Percentiles rank a stretch among this genome's conserved stretches.
phyloP scores from a whole-genome alignment of 768 basidiomycete genomes.

The Lentinula lateritia region DNA sequence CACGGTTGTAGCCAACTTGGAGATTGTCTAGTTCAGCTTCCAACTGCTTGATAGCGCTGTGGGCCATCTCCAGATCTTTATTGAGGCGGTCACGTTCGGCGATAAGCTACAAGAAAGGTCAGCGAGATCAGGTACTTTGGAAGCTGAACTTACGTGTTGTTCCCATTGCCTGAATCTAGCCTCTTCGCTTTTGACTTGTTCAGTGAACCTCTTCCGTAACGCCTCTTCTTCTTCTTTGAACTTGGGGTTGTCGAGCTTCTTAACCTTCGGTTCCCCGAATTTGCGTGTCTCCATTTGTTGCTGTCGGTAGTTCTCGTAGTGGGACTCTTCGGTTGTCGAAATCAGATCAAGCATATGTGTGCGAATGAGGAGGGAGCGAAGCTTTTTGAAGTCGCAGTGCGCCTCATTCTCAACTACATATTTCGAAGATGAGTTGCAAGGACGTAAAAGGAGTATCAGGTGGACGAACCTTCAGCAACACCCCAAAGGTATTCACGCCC shows the following conservation, averaged over 20 bases:
- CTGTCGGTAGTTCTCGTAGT: conserved; percentile 98
- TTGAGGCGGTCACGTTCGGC: conserved; percentile 98
- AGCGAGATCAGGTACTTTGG: conserved; percentile 7
- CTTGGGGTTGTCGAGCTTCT: conserved; percentile 98
- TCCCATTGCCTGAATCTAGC: conserved; percentile 98
- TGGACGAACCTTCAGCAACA: conserved; percentile 86
- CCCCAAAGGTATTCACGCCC: conserved; percentile 99
- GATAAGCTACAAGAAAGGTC: conserved; percentile 62
- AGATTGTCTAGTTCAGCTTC: conserved; percentile 89
- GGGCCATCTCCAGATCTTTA: conserved; percentile 94
- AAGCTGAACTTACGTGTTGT: conserved; percentile 71
- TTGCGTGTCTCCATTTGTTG: conserved; percentile 99
- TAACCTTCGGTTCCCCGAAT: conserved; percentile 96
- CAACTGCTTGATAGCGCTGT: conserved; percentile 86
- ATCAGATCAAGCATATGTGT: conserved; percentile 99
- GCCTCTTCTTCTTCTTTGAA: conserved; percentile 99
- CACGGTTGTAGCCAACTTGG: conserved; percentile 79
- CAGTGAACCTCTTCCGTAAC: conserved; percentile 95
- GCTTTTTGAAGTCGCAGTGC: conserved; percentile 98
- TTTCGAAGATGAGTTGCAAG: background rate
- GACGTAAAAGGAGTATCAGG: background rate
- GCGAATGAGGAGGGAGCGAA: conserved; percentile 90
- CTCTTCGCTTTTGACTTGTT: conserved; percentile 99
- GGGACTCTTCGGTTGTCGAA: conserved; percentile 89
- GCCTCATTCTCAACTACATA: conserved; percentile 91